Base-by-base conservation (phyloP, 2,329 filamentous ascomycete species). In the Diplodia mutila region DNA sequence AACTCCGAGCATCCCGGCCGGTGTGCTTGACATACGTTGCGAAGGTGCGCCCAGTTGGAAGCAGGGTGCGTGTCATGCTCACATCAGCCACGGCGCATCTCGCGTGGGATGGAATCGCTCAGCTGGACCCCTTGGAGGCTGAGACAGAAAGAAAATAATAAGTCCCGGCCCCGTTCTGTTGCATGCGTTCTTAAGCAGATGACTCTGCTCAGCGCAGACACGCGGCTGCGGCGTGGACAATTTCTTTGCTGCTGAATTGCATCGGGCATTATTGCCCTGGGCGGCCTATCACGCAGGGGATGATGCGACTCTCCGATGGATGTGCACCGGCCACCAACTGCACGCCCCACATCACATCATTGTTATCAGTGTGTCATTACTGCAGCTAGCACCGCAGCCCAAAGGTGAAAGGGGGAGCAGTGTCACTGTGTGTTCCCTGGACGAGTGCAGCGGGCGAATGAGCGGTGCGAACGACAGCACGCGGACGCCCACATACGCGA, bases 21-120 rank as follows among this genome's bases (percentile, higher is more conserved):
- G 5, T 23, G n/a, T 37, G 42, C 46, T 37, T n/a, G 12, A 9
- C 54, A 57, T 14, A 29, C 5, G 12, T 11, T 11, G 25, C n/a
- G 16, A 18, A 2, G 16, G 42, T 48, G 27, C 51, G 29, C 59
- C 34, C 59, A 29, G n/a, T 37, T 21, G 18, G 27, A 9, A 32
- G 39, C 59, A 63, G 59, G 59, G 59, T 29, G 59, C 46, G 59
- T 9, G 59, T 18, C 59, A 11, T 18, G 27, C 59, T 63, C 42
- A 63, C 59, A 48, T 63, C 59, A 63, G 59, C 59, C 59, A 63
- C 46, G 9, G n/a, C 42, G 23, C 39, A 23, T 37, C 59, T 63
- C 59, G 59, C 42, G 59, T 63, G n/a, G 59, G 27, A 63, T 42
- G 34, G 42, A 25, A 25, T 11, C 49, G 59, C 49, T 48, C 59